phyloP scores from a whole-genome alignment of 441 rosid genomes.

The Adansonia rubrostipa region DNA sequence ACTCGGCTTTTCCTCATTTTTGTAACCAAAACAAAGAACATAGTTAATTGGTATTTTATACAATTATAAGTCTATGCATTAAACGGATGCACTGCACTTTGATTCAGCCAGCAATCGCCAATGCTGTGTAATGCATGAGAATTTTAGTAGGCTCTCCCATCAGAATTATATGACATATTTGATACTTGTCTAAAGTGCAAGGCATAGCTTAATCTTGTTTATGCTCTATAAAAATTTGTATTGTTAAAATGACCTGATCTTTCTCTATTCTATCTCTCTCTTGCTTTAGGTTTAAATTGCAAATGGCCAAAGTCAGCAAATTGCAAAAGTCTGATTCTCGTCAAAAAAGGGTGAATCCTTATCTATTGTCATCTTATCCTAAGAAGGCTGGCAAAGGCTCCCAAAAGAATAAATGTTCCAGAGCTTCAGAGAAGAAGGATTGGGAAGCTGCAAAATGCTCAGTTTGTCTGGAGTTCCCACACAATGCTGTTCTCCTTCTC shows the following conservation, averaged over 20 bases:
- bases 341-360: conserved; percentile 30
- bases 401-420: conserved; percentile 36
- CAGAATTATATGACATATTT: background rate
- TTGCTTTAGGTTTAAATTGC: conserved; percentile 36
- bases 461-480: conserved; percentile 71
- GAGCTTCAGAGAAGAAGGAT: conserved; percentile 52
- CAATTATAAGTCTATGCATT: conserved; percentile 10
- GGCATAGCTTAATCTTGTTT: conserved; percentile 10
- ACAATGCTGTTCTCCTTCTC: conserved; percentile 67
- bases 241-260: conserved; percentile 19
- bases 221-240: background rate
- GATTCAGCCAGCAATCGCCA: background rate
- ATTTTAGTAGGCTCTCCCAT: background rate
- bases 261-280: conserved; percentile 1
- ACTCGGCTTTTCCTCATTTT: background rate
- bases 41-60: background rate
- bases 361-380: conserved; percentile 33
- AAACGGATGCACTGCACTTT: background rate
- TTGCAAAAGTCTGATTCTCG: conserved; percentile 38
- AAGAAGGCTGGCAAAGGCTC: conserved; percentile 37
- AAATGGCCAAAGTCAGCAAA: conserved; percentile 62
- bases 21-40: background rate
- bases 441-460: conserved; percentile 61
- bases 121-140: background rate
- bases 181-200: background rate